A percentile compares a stretch with the other conserved stretches of the same genome.
phyloP scores from a whole-genome alignment of 805 yeast species.

The Kluyveromyces lactis region DNA sequence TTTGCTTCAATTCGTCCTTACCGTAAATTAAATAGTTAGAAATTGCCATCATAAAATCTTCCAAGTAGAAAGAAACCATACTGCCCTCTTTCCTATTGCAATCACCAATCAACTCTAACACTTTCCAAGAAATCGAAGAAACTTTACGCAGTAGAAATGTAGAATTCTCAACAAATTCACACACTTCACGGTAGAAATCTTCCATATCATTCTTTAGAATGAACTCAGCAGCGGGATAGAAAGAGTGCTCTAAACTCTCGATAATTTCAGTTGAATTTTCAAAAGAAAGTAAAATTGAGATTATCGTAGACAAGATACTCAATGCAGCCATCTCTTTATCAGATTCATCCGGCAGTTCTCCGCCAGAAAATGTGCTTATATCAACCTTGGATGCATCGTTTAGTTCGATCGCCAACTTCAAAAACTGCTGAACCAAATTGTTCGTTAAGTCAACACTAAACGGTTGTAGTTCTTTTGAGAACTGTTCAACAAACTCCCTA shows the following conservation, averaged over 20 bases:
- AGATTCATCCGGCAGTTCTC: slow-evolving; percentile 34
- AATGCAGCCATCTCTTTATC: slow-evolving; percentile 78
- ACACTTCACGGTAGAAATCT: slow-evolving; percentile 67
- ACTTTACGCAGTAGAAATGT: slow-evolving; percentile 52
- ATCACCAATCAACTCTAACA: slow-evolving; percentile 44
- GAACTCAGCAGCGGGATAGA: slow-evolving; percentile 59
- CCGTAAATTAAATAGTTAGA: slow-evolving; percentile 68
- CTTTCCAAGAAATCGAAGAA: slow-evolving; percentile 68
- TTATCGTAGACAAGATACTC: slow-evolving; percentile 74
- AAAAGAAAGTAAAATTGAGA: slow-evolving; percentile 72
- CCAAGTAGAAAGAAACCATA: slow-evolving; percentile 57
- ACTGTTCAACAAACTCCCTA: slow-evolving; percentile 91
- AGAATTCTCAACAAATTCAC: slow-evolving; percentile 67
- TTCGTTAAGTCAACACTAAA: slow-evolving; percentile 66
- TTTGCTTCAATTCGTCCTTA: slow-evolving; percentile 37
- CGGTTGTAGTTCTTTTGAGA: slow-evolving; percentile 83
- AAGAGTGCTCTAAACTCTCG: slow-evolving; percentile 52
- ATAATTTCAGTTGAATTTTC: slow-evolving; percentile 71
- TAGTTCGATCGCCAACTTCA: slow-evolving; percentile 60
- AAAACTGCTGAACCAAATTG: slow-evolving; percentile 65
- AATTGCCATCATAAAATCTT: slow-evolving; percentile 66
- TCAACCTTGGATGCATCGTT: slow-evolving; percentile 48
- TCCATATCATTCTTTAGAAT: slow-evolving; percentile 59
- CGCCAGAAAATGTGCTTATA: slow-evolving; percentile 26
- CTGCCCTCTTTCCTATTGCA: slow-evolving; percentile 32